Evolutionary conservation across 257 asterid genomes (phyloP).

Genomic region (Plantago elongata): DNA sequence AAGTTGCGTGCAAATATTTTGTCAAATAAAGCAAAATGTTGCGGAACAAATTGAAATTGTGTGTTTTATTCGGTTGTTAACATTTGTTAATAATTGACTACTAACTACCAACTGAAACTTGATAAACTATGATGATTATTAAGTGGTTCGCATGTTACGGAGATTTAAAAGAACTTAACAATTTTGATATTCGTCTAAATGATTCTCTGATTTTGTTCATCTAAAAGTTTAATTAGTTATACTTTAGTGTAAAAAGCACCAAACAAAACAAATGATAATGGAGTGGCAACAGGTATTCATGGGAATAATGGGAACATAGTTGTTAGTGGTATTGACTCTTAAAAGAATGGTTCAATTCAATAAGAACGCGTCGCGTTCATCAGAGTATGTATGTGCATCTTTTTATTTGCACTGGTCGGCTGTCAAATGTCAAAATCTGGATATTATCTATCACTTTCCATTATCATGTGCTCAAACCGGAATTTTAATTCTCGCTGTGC

Average conservation of each 20-base stretch:
- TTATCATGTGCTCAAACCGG: background rate
- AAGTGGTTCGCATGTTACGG: background rate
- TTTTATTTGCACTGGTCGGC: background rate
- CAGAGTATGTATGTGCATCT: too few species aligned
- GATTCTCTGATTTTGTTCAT: background rate
- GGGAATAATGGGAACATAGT: background rate
- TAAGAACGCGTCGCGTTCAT: background rate
- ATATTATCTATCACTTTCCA: background rate
- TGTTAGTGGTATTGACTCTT: background rate
- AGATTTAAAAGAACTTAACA: background rate
- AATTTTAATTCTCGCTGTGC: background rate
- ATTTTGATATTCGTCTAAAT: background rate
- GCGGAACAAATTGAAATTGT: too few species aligned
- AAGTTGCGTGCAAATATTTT: too few species aligned
- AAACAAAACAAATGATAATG: background rate
- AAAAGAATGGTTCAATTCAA: background rate
- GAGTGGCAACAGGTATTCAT: background rate
- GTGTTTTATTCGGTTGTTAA: too few species aligned
- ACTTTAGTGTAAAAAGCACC: background rate
- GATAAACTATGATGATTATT: too few species aligned
- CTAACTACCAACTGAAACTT: background rate
- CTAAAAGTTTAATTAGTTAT: too few species aligned
- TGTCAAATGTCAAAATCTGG: conserved; percentile 9
- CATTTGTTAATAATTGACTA: background rate
- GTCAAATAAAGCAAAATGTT: too few species aligned